Base-by-base conservation (phyloP, 257 asterid species). In the Salvia splendens region DNA sequence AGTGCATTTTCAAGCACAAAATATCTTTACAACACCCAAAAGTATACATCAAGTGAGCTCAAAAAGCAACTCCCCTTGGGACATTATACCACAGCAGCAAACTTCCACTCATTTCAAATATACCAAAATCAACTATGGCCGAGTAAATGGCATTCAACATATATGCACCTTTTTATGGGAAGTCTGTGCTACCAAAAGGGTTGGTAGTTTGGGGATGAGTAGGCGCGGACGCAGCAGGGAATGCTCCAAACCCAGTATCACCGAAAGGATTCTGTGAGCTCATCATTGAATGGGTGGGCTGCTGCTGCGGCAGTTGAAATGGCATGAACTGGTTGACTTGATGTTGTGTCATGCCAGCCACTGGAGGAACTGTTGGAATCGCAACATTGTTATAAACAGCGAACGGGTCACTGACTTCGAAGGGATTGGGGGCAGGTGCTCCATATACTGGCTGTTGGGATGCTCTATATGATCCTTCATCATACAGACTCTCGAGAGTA, bases 361-460 rank as follows among this genome's bases (percentile, higher is more conserved):
- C 80, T 64, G 84, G 24, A 20, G 24, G 89, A 52, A 78, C 87
- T 1, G 91, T 36, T 17, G 88, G 84, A 57, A 80, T 71, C 50
- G 92, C 78, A 42, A 74, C 48, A 32, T 54, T 68, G 74, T 73
- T 81, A 4, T 94, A 77, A 68, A 84, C 64, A 16, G 87, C 84
- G 62, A 94, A 91, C 5, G 96, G 96, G 67, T 89, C 96, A 11
- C 75, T 73, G 46, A 69, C 89, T 84, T 86, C 96, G 69, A 94
- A 94, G 14, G 99, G 99, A 74, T 94, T 94, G 7, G 96, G 98
- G 52, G 90, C 96, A 4, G 96, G 87, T 12, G 81, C 79, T 63
- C 99, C 99, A n/a, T 88, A 94, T 50, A 73, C 82, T 7, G 96
- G 95, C 64, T 82, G 95, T 82, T 84, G 96, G 60, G 96, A 81